These are phyloP conservation scores for Oehlia diaphana DNA, from an alignment of 192 early-diverging fungal genomes.

Conservation along the genomic window DNA sequence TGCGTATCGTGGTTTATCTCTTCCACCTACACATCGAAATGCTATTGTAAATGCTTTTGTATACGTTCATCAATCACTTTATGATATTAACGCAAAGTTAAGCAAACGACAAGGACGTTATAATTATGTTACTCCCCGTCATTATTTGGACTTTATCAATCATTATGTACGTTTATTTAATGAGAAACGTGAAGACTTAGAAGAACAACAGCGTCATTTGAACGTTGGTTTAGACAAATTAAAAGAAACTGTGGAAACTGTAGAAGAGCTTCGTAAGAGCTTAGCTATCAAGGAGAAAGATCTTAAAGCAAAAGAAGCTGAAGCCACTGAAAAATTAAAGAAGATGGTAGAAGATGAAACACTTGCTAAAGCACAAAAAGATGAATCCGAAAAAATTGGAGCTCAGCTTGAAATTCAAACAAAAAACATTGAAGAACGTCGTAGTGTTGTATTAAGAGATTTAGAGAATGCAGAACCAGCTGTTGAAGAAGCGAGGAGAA, in stretches of 20 bases:
- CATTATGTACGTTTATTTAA: slow-evolving; percentile 89
- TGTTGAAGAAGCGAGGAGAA: slow-evolving; percentile 90
- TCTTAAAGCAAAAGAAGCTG: slow-evolving; percentile 80
- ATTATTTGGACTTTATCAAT: slow-evolving; percentile 96
- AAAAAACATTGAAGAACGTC: slow-evolving; percentile 76
- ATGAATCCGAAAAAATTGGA: slow-evolving; percentile 77
- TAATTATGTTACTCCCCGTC: slow-evolving; percentile 94
- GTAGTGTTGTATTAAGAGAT: slow-evolving; percentile 79
- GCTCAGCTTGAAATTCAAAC: slow-evolving; percentile 73
- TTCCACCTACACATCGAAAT: slow-evolving; percentile 78
- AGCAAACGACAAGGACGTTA: slow-evolving; percentile 76
- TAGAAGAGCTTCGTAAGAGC: slow-evolving; percentile 87
- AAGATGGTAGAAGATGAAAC: slow-evolving; percentile 95
- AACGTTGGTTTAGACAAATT: slow-evolving; percentile 97
- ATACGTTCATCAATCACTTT: slow-evolving; percentile 87
- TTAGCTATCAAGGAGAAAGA: slow-evolving; percentile 85
- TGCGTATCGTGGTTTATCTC: slow-evolving; percentile 67
- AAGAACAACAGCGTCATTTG: slow-evolving; percentile 98
- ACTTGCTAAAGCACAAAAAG: slow-evolving; percentile 88
- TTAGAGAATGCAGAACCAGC: slow-evolving; percentile 97
- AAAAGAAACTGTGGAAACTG: slow-evolving; percentile 90
- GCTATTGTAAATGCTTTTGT: slow-evolving; percentile 91
- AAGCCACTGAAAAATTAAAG: slow-evolving; percentile 95
- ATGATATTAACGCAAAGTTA: slow-evolving; percentile 82
- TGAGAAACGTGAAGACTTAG: slow-evolving; percentile 91